A percentile compares a stretch with the other conserved stretches of the same genome.
phyloP scores from a whole-genome alignment of 1,139 yeast genomes.

The Meyerozyma smithsonii region DNA sequence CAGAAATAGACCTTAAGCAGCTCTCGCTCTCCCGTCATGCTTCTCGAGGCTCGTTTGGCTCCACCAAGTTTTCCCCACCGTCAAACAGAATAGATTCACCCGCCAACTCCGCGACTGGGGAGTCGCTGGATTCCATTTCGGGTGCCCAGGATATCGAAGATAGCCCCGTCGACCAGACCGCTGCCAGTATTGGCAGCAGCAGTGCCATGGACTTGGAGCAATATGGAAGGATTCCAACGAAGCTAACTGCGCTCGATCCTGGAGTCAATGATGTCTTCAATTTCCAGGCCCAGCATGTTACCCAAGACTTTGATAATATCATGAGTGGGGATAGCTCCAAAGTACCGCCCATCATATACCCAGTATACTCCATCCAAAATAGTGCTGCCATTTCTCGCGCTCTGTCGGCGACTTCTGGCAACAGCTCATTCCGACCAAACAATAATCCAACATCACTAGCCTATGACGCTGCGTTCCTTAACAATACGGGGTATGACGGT shows the following conservation, averaged over 20 bases:
- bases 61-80: not conserved
- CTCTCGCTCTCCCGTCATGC: slow-evolving; percentile 1
- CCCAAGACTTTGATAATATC: slow-evolving; percentile 14
- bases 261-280: slow-evolving; percentile 17
- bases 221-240: not conserved
- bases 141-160: not conserved
- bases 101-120: not conserved
- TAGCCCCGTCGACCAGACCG: not conserved
- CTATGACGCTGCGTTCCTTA: not conserved
- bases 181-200: not conserved
- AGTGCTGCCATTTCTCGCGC: slow-evolving; percentile 3
- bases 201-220: not conserved
- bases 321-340: slow-evolving; percentile 15
- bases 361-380: slow-evolving; percentile 29
- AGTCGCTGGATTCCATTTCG: not conserved
- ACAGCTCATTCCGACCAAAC: not conserved
- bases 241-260: not conserved
- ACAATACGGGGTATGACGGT: not conserved
- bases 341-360: slow-evolving; percentile 31
- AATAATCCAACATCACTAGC: not conserved
- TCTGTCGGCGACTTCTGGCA: slow-evolving; percentile 3
- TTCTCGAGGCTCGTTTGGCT: not conserved
- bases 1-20: not conserved
- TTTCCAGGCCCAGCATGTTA: slow-evolving; percentile 9
- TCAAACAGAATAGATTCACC: not conserved